Evolutionary conservation across 495 filamentous ascomycete species (phyloP).

Genomic region (Penicillium crystallinum): DNA sequence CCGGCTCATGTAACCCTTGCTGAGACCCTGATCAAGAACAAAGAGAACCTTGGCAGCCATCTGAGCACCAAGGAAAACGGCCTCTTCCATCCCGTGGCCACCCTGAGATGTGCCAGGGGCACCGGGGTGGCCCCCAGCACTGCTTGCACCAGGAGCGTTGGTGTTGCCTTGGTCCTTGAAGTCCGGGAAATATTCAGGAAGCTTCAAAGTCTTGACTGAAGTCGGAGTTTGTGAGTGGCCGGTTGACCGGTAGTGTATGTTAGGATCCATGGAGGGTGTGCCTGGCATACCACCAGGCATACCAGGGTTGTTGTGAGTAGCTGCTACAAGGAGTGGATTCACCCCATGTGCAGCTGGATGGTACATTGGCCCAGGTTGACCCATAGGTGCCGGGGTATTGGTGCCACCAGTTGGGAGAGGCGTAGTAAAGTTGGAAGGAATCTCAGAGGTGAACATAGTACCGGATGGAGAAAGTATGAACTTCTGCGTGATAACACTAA

Average conservation of each 20-base stretch:
- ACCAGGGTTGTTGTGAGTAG: constrained; percentile 66
- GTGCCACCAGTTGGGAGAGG: constrained; percentile 87
- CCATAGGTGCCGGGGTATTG: constrained; percentile 74
- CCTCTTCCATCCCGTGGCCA: constrained; percentile 56
- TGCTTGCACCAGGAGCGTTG: constrained; percentile 34
- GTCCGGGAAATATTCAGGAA: constrained; percentile 86
- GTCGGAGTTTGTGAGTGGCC: constrained; percentile 85
- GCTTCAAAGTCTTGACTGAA: constrained; percentile 68
- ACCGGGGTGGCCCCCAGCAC: constrained; percentile 8
- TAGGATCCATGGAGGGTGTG: constrained; percentile 37
- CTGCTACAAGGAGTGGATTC: constrained; percentile 88
- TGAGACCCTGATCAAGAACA: constrained; percentile 63
- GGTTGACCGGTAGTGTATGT: constrained; percentile 54
- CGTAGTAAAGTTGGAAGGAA: constrained; percentile 85
- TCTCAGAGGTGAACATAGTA: constrained; percentile 94
- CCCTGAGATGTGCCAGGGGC: constrained; percentile 20
- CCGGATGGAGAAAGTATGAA: constrained; percentile 88
- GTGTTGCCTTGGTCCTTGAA: constrained; percentile 74
- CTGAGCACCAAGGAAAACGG: constrained; percentile 75
- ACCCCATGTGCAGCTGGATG: constrained; percentile 56
- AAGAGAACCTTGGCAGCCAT: constrained; percentile 72
- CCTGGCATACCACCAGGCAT: constrained; percentile 26
- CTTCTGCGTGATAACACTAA: constrained; percentile 70
- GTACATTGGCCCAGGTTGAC: constrained; percentile 39
- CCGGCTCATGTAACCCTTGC: constrained; percentile 67